phyloP scores from a whole-genome alignment of 1,284 basidiomycete species.

The Microbotryum saponariae region DNA sequence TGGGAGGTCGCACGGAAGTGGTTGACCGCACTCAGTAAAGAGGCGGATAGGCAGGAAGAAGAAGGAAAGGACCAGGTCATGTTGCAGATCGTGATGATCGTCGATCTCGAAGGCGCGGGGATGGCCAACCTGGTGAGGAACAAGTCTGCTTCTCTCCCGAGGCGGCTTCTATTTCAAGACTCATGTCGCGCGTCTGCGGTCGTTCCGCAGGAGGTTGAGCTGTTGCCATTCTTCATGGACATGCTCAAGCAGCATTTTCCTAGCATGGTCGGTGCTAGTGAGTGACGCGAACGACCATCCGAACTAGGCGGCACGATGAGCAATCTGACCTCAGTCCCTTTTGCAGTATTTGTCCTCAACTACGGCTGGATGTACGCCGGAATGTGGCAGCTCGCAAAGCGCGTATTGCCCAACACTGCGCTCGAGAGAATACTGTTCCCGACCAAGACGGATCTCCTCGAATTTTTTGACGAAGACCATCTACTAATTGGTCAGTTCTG shows the following conservation, averaged over 20 bases:
- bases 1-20: conserved; percentile 33
- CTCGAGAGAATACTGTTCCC: conserved; percentile 67
- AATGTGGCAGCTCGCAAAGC: conserved; percentile 67
- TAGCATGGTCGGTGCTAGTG: conserved; percentile 66
- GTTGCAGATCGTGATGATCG: conserved; percentile 59
- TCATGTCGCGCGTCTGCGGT: too few species aligned
- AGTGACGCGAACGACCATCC: conserved; percentile 28
- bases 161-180: too few species aligned
- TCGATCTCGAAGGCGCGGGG: conserved; percentile 58
- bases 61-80: conserved; percentile 37
- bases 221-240: conserved; percentile 38
- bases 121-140: conserved; percentile 52
- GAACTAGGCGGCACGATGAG: background rate
- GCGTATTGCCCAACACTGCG: conserved; percentile 59
- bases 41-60: conserved; percentile 30
- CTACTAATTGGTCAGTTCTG: conserved; percentile 52
- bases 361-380: conserved; percentile 73
- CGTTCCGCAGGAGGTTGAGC: conserved; percentile 34
- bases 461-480: conserved; percentile 52
- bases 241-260: conserved; percentile 57
- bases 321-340: background rate
- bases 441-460: conserved; percentile 52
- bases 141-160: background rate
- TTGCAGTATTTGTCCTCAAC: conserved; percentile 63
- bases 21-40: conserved; percentile 27